Conservation (phyloP, 306 rosid species). For the Vigna reflexopilosa region DNA sequence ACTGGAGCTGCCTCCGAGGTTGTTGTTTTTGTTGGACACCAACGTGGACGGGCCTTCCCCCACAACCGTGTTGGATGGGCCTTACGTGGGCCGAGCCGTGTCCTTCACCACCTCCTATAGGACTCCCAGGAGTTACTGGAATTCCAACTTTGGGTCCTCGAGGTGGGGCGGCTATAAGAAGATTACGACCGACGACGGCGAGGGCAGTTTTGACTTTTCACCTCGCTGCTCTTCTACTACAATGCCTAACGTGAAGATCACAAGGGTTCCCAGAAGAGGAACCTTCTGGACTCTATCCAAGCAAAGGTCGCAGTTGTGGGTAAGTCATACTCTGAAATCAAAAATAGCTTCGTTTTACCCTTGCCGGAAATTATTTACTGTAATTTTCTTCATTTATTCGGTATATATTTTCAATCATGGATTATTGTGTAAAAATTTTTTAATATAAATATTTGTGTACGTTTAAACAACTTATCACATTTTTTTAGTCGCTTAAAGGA, state of each 20-base stretch:
- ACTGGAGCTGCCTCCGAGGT: constrained; percentile 88
- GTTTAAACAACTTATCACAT: constrained; percentile 3
- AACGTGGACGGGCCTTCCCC: constrained; percentile 62
- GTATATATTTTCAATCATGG: neutral
- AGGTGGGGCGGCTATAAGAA: constrained; percentile 74
- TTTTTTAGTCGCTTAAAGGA: neutral
- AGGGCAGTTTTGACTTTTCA: constrained; percentile 61
- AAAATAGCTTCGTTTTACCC: neutral
- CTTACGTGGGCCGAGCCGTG: constrained; percentile 68
- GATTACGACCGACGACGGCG: constrained; percentile 48
- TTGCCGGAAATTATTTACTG: neutral
- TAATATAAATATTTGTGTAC: neutral
- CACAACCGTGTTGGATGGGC: constrained; percentile 75
- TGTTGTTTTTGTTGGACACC: constrained; percentile 49
- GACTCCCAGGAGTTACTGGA: constrained; percentile 47
- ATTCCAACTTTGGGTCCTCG: constrained; percentile 63
- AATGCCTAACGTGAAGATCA: constrained; percentile 51
- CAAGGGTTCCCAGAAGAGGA: constrained; percentile 50
- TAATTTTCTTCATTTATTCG: neutral
- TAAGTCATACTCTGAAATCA: constrained; percentile 43
- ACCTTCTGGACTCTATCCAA: constrained; percentile 47
- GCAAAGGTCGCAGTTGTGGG: constrained; percentile 66
- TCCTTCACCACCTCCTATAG: constrained; percentile 63
- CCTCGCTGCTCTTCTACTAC: neutral
- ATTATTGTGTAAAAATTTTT: neutral